phyloP scores from a whole-genome alignment of 2,329 filamentous ascomycete genomes.

The Volutella citrinella region DNA sequence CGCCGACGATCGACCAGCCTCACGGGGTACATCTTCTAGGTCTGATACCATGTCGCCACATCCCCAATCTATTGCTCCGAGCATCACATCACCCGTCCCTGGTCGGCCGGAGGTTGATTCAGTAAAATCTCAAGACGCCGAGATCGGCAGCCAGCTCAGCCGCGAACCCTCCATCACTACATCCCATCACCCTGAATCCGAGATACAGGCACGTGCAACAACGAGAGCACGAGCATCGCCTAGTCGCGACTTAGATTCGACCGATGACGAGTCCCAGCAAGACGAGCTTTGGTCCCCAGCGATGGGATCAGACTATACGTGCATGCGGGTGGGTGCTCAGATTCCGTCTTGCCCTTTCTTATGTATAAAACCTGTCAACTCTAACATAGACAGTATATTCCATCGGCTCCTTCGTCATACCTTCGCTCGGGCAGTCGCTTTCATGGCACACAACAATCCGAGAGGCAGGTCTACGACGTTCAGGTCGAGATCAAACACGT shows the following conservation, averaged over 20 bases:
- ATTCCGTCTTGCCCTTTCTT: conserved; percentile 1
- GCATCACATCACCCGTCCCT: conserved; percentile 32
- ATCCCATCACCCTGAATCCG: too few relatives aligned
- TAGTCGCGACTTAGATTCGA: conserved; percentile 19
- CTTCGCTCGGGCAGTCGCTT: conserved; percentile 86
- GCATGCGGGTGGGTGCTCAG: conserved; percentile 30
- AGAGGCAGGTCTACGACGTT: conserved; percentile 89
- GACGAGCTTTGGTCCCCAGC: conserved; percentile 32
- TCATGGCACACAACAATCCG: conserved; percentile 86
- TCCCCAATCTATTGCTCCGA: conserved; percentile 33
- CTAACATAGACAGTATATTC: too few relatives aligned
- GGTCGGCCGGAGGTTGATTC: conserved; percentile 27
- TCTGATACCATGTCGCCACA: conserved; percentile 43
- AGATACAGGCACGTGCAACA: conserved; percentile 12
- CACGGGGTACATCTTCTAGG: conserved; percentile 31
- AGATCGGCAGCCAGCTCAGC: conserved; percentile 21
- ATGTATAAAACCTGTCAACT: too few relatives aligned
- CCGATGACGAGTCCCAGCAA: conserved; percentile 23
- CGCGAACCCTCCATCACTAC: conserved; percentile 22
- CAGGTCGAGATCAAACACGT: conserved; percentile 97
- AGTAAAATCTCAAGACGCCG: conserved; percentile 32
- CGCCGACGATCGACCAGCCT: conserved; percentile 22
- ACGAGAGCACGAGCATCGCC: conserved; percentile 14
- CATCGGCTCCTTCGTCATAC: conserved; percentile 80
- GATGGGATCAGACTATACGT: conserved; percentile 38